phyloP scores from a whole-genome alignment of 495 filamentous ascomycete genomes.

The Aspergillus bridgeri region DNA sequence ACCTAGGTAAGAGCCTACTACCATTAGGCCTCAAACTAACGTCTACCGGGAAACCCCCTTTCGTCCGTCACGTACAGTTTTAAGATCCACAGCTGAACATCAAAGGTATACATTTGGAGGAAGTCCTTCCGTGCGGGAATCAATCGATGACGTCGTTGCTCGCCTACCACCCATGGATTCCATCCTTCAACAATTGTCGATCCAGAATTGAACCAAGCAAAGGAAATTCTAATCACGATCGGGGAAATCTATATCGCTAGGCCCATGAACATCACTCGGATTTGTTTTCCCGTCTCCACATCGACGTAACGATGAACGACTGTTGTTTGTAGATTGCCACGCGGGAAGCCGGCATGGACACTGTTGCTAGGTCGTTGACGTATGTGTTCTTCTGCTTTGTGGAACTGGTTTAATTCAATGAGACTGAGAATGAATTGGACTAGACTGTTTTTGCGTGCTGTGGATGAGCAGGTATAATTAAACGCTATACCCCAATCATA shows the following conservation, averaged over 20 bases:
- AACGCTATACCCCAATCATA: no score
- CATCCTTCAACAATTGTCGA: not conserved
- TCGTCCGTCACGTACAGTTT: no score
- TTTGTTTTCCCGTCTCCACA: not conserved
- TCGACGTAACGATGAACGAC: not conserved
- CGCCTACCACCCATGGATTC: not conserved
- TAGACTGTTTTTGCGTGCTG: not conserved
- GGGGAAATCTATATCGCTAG: not conserved
- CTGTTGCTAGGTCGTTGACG: not conserved
- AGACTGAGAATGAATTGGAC: not conserved
- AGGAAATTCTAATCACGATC: not conserved
- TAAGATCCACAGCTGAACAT: no score
- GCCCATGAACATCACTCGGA: not conserved
- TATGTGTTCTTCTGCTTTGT: not conserved
- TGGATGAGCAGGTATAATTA: no score
- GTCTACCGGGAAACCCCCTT: no score
- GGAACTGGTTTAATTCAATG: no score
- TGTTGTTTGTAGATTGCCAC: not conserved
- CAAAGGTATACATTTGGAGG: no score
- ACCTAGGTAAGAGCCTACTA: no score
- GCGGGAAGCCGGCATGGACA: not conserved
- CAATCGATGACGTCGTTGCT: not conserved
- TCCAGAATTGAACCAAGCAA: not conserved
- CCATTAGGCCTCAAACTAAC: no score
- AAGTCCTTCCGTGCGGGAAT: no score